A percentile compares a stretch with the other conserved stretches of the same genome.
phyloP scores from a whole-genome alignment of 805 yeast species.

The Yarrowia sp. region DNA sequence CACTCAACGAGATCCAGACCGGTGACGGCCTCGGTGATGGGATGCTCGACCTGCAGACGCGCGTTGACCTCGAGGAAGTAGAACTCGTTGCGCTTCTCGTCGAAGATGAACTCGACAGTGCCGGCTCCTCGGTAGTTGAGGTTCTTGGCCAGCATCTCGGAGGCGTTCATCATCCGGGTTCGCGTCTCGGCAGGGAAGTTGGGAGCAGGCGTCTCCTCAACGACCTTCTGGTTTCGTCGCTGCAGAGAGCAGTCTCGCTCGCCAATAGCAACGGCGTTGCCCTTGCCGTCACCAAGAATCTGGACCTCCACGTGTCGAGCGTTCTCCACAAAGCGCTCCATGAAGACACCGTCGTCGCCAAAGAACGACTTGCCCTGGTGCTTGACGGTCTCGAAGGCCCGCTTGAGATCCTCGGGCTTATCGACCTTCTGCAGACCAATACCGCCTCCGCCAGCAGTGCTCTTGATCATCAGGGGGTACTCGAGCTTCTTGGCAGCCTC shows the following conservation, averaged over 20 bases:
- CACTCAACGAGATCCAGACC: constrained; percentile 94
- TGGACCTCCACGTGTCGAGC: constrained; percentile 97
- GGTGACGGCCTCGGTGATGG: constrained; percentile 92
- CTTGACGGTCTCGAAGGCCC: constrained; percentile 84
- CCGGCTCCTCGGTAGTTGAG: constrained; percentile 96
- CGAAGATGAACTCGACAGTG: constrained; percentile 94
- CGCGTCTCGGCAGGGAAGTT: constrained; percentile 81
- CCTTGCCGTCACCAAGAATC: constrained; percentile 93
- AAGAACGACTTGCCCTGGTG: constrained; percentile 92
- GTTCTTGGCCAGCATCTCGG: constrained; percentile 75
- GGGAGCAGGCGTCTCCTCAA: constrained; percentile 98
- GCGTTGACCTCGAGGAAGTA: constrained; percentile 96
- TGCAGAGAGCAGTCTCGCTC: constrained; percentile 98
- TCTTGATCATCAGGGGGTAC: constrained; percentile 93
- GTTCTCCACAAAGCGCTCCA: constrained; percentile 91
- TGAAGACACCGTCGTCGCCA: constrained; percentile 92
- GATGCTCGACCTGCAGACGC: constrained; percentile 96
- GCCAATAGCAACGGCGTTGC: constrained; percentile 89
- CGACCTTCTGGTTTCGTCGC: constrained; percentile 93
- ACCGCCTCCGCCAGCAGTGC: constrained; percentile 99
- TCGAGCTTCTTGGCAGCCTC: constrained; percentile 66
- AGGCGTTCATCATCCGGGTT: constrained; percentile 69
- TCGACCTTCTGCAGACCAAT: constrained; percentile 95
- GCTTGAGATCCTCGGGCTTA: constrained; percentile 70
- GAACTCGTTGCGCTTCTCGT: constrained; percentile 79